Conservation (phyloP, 2,329 filamentous ascomycete species). For the Alternaria sp. region DNA sequence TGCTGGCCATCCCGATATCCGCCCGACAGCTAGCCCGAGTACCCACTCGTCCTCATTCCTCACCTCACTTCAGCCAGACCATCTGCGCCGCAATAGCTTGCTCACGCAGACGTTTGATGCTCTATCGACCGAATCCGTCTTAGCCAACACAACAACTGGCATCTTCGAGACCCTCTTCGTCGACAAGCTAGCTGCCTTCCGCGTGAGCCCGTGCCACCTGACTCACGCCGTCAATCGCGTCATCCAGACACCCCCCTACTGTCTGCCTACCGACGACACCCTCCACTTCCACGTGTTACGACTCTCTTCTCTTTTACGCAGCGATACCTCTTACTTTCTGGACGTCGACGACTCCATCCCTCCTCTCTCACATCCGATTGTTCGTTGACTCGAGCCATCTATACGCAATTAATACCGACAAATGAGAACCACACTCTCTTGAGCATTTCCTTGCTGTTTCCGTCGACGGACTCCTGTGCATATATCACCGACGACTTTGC, state of each 20-base stretch:
- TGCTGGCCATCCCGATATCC: slow-evolving; percentile 38
- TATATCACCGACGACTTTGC: slow-evolving; percentile 52
- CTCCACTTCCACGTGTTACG: slow-evolving; percentile 52
- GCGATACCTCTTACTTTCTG: slow-evolving; percentile 43
- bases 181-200: slow-evolving; percentile 33
- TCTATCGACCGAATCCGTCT: slow-evolving; percentile 27
- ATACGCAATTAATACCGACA: slow-evolving; percentile 52
- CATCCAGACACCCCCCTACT: slow-evolving; percentile 36
- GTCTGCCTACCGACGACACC: slow-evolving; percentile 38
- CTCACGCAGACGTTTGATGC: slow-evolving; percentile 37
- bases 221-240: slow-evolving; percentile 45
- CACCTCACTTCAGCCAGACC: slow-evolving; percentile 18
- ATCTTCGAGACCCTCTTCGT: slow-evolving; percentile 29
- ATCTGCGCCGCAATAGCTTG: slow-evolving; percentile 26
- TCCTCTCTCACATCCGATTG: slow-evolving; percentile 32
- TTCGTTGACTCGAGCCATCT: slow-evolving; percentile 53
- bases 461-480: slow-evolving; percentile 50
- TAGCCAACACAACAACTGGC: slow-evolving; percentile 39
- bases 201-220: slow-evolving; percentile 46
- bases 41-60: slow-evolving; percentile 24
- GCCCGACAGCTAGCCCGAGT: slow-evolving; percentile 28
- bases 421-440: slow-evolving; percentile 57
- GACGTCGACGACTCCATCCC: slow-evolving; percentile 39
- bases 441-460: slow-evolving; percentile 52
- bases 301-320: slow-evolving; percentile 50